Evolutionary conservation across 2,329 filamentous ascomycete genomes (phyloP), one percentile per base, ranked within the genome.

Genomic region (Cladophialophora exuberans): DNA sequence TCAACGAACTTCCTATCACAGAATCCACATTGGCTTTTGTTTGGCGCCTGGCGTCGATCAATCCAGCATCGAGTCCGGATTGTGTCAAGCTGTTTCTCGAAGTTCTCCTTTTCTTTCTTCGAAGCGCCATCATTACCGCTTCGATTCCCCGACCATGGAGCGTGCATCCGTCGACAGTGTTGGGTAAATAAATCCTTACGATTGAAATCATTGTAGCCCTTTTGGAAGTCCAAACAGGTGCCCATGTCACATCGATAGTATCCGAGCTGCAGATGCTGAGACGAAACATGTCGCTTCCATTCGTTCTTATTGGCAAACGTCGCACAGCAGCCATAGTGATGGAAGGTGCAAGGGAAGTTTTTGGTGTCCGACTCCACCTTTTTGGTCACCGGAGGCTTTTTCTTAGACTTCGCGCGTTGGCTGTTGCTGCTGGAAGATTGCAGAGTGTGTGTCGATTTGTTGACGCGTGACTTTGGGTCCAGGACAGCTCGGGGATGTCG

Each of bases 151-250:
- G 30, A 10, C 59, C 60, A 59, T 1, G 57, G 55, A 20, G 57
- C 57, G 33, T 97, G 92, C 89, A 95, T 95, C 42, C 93, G 87
- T 4, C 89, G 83, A 2, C 93, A 79, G 67, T 97, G 93, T 66
- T 96, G 90, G 0, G 87, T 90, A 74, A 92, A 96, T 7, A 97
- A 82, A 66, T 97, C 92, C 69, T 95, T 96, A 66, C 92, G 87
- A 72, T 95, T 95, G 77, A 96, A 96, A 70, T 84, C 85, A 64
- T 87, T 85, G 33, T 67, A 63, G 15, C 65, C 56, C 28, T 38
- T 45, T 2, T 54, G 39, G 18, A 47, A 31, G 46, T 54, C 6
- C 22, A 47, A 5, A 67, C 84, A 87, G 6, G 71, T 66, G 57
- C 83, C 87, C 26, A 87, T 76, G 61, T 85, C 81, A 73, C 92